phyloP scores from a whole-genome alignment of 2,329 filamentous ascomycete genomes.

The Colletotrichum spaethianum region DNA sequence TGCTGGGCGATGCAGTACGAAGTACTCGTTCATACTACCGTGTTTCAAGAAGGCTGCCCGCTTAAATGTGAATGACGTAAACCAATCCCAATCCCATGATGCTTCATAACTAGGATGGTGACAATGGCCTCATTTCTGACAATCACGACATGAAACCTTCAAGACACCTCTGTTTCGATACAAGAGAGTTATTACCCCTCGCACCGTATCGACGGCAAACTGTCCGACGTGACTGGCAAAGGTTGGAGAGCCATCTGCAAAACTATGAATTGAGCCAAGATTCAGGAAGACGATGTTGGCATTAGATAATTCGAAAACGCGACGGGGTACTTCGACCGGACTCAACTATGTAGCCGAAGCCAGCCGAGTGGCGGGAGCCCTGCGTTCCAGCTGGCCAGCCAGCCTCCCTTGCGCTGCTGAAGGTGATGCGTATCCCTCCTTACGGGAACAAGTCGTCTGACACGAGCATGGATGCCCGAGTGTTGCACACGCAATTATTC shows the following conservation, averaged over 20 bases:
- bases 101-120: not conserved
- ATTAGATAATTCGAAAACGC: conserved; percentile 17
- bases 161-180: not conserved
- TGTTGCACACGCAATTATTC: conserved; percentile 7
- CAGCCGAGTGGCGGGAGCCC: not conserved
- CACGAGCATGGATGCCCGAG: not conserved
- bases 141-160: not conserved
- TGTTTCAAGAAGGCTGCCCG: not conserved
- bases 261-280: not conserved
- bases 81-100: not conserved
- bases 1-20: not conserved
- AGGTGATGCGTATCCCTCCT: not conserved
- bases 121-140: not conserved
- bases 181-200: not conserved
- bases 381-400: no score
- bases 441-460: conserved; percentile 10
- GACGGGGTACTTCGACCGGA: not conserved
- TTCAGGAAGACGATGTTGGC: not conserved
- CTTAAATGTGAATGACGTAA: not conserved
- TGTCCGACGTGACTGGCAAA: not conserved
- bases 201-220: not conserved
- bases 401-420: not conserved
- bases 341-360: not conserved
- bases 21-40: no score
- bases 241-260: not conserved